These are phyloP conservation scores for Hypoxylon perforatum DNA, from an alignment of 495 filamentous ascomycete genomes.

Conservation along the genomic window DNA sequence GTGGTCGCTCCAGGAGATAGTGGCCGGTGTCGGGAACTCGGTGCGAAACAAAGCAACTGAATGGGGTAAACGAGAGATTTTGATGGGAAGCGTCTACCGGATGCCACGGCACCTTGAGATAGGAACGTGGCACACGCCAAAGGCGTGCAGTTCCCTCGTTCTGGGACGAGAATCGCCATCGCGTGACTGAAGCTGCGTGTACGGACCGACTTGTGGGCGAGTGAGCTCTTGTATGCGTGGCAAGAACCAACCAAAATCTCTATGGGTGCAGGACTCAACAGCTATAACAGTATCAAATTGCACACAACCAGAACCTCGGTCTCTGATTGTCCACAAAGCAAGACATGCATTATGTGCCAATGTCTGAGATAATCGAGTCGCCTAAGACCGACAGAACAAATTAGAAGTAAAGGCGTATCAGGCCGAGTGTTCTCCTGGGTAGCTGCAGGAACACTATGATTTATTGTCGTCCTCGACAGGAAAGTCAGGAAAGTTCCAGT, in stretches of 20 bases:
- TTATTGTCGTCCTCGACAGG: neutral
- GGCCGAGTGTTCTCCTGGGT: conserved; percentile 8
- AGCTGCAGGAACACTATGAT: conserved; percentile 23
- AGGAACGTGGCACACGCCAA: neutral
- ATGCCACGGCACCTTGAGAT: neutral
- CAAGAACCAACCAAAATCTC: conserved; percentile 6
- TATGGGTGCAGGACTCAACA: conserved; percentile 11
- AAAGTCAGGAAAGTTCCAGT: neutral
- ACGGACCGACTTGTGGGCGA: neutral
- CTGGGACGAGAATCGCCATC: neutral
- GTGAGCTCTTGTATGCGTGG: conserved; percentile 11
- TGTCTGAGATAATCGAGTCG: conserved; percentile 28
- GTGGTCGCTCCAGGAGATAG: neutral
- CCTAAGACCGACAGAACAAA: conserved; percentile 12
- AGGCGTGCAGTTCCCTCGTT: neutral
- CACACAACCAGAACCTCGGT: neutral
- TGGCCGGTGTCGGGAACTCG: neutral
- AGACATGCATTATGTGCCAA: conserved; percentile 22
- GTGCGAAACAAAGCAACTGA: neutral
- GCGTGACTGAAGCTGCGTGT: conserved; percentile 2
- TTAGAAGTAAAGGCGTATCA: conserved; percentile 13
- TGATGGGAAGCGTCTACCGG: neutral
- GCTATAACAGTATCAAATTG: conserved; percentile 5
- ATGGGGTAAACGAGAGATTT: neutral
- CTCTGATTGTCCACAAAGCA: conserved; percentile 5